Evolutionary conservation across 1,284 basidiomycete genomes (phyloP), one percentile per base, ranked within the genome.

Genomic region (Pseudomicrostroma phylloplanum): DNA sequence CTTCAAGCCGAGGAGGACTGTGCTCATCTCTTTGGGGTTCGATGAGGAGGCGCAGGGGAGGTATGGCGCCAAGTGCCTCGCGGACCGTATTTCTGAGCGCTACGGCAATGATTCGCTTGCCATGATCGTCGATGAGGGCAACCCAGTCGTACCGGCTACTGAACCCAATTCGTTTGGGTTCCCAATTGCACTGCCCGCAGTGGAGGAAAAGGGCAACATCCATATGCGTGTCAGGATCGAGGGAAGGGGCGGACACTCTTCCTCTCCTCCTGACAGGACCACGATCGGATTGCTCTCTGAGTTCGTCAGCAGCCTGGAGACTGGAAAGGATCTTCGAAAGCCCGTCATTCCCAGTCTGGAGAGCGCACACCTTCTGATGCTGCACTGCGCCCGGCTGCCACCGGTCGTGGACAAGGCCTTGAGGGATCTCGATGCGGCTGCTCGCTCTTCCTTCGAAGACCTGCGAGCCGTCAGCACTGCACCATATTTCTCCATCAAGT

Each of bases 171-270:
- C 62, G 23, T 60, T 66, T 2, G 69, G 73, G n/a, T 55, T 71
- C 6, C 61, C 67, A 1, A 63, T 76, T n/a, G 75, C 75, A 17
- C 49, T 80, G 0, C 86, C 85, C 1, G 83, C 81, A 6, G 83
- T 87, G 6, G 83, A 81, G 0, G 87, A 89, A 80, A 89, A 88
- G 73, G 88, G 87, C 0, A 85, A 85, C 68, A 66, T 86, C 48
- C 84, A 87, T 66, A 81, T 86, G 26, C 81, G 82, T 25, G 76
- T 88, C 46, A 80, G 82, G 17, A 83, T 87, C 17, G 72, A 82
- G 21, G 51, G 17, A 13, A 17, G 83, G 0, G 88, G 88, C 9
- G 88, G 88, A 0, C 87, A 88, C 74, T 86, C 86, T 4, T 86
- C 85, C 58, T 80, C 83, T 11, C 87, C 87, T 15, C 86, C 85